phyloP scores from a whole-genome alignment of 345 rosid species.

The Moricandia arvensis region DNA sequence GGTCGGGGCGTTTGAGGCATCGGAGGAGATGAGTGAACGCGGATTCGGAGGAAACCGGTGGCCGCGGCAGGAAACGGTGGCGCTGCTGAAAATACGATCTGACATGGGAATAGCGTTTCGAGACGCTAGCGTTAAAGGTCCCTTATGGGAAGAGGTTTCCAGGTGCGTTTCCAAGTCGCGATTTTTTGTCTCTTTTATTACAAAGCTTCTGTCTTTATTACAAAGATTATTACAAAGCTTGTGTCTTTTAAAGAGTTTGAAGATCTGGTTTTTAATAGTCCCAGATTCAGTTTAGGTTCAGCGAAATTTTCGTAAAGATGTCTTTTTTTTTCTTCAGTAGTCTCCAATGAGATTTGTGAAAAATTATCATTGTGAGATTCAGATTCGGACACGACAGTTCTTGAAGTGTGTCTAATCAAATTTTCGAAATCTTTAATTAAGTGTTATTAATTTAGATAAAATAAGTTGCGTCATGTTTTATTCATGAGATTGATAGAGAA shows the following conservation, averaged over 20 bases:
- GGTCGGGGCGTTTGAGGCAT: conserved; percentile 34
- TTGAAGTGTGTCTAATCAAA: conserved; percentile 19
- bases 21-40: conserved; percentile 44
- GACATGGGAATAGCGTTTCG: conserved; percentile 77
- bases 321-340: background rate
- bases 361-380: conserved; percentile 21
- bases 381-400: conserved; percentile 36
- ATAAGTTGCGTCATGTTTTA: conserved; percentile 41
- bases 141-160: conserved; percentile 89
- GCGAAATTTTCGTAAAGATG: background rate
- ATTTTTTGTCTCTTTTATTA: background rate
- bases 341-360: background rate
- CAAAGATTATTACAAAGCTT: background rate
- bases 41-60: conserved; percentile 61
- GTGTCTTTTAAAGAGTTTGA: background rate
- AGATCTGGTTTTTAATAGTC: conserved; percentile 13
- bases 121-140: conserved; percentile 65
- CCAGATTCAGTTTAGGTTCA: conserved; percentile 5
- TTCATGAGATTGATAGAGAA: conserved; percentile 24
- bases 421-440: background rate
- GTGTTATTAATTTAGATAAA: conserved; percentile 19
- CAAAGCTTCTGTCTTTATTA: background rate
- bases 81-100: conserved; percentile 76
- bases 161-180: conserved; percentile 47
- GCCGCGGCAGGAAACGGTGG: conserved; percentile 79